Base-by-base conservation (phyloP, 176 grass and related monocot species). In the Poa annua region DNA sequence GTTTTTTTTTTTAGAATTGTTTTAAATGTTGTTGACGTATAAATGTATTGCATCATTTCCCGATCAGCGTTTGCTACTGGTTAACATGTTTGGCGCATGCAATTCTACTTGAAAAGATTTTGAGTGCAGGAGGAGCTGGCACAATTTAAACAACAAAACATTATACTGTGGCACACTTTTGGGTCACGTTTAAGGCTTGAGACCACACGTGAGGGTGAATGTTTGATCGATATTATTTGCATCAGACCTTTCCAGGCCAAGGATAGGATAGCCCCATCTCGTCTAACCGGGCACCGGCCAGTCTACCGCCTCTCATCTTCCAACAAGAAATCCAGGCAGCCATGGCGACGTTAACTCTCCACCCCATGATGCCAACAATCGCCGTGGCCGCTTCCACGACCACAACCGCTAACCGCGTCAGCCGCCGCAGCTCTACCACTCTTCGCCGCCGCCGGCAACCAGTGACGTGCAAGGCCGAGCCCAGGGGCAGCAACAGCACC, bases 401-500 rank as follows among this genome's bases (percentile, higher is more conserved):
- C 29, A 55, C 42, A 3, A 0, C 49, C 9, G 0, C 12, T 29
- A 4, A 0, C 16, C 29, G 4, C 49, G 22, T 29, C 52, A 4
- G 14, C 24, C 22, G 51, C 61, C 0, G 72, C 54, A 11, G 11
- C 53, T 38, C 73, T 0, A 29, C 38, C 74, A 10, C 5, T 5
- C 66, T 13, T 16, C 51, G 20, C 1, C 64, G 53, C 29, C 1
- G 35, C 0, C 1, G 42, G 22, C 62, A 26, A 25, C 4, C 19
- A 24, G 64, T 69, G 53, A 78, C 72, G 62, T 78, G 83, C 70
- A 85, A 86, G 78, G 96, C 74, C 15, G 86, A 92, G 80, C 63
- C 78, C 25, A 79, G 61, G 73, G 83, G 86, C 41, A 80, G 78
- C 54, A 78, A 61, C 81, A 80, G 81, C 74, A 75, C 86, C 11